phyloP scores from a whole-genome alignment of 2,329 filamentous ascomycete genomes.

The Camillea tinctor region DNA sequence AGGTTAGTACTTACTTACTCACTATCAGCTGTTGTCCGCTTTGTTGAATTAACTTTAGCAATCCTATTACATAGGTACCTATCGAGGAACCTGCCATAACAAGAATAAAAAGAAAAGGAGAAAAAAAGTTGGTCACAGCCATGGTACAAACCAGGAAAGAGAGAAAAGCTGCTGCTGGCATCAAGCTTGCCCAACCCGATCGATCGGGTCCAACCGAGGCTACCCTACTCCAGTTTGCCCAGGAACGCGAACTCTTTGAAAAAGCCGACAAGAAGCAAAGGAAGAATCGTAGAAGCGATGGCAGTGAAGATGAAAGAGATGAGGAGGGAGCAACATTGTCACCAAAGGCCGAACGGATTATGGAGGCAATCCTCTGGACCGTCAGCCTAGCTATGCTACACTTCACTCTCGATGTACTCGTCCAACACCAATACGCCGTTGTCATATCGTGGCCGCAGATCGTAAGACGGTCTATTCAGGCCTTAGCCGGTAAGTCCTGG shows the following conservation, averaged over 20 bases:
- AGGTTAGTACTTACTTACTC: too few species aligned
- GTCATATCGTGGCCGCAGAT: conserved; percentile 61
- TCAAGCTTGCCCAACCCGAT: conserved; percentile 69
- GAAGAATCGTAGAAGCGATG: conserved; percentile 28
- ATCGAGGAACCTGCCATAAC: too few species aligned
- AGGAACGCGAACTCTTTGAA: conserved; percentile 59
- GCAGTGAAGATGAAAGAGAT: conserved; percentile 38
- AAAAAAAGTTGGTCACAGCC: conserved; percentile 7
- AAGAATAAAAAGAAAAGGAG: not conserved
- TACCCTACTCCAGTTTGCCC: conserved; percentile 72
- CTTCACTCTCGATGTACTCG: conserved; percentile 75
- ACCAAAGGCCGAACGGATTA: conserved; percentile 48
- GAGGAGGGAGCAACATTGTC: conserved; percentile 34
- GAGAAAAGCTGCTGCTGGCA: conserved; percentile 43
- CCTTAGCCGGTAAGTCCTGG: conserved; percentile 49
- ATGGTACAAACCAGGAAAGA: conserved; percentile 54
- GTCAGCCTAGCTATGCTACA: conserved; percentile 69
- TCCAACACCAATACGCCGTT: conserved; percentile 75
- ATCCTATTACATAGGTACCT: too few species aligned
- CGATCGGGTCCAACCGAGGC: conserved; percentile 59
- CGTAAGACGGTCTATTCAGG: conserved; percentile 48
- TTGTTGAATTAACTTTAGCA: too few species aligned
- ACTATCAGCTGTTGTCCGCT: too few species aligned
- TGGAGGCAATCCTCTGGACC: conserved; percentile 58
- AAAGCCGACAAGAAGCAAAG: conserved; percentile 43